phyloP scores from a whole-genome alignment of 306 rosid species.

The Cicer arietinum region DNA sequence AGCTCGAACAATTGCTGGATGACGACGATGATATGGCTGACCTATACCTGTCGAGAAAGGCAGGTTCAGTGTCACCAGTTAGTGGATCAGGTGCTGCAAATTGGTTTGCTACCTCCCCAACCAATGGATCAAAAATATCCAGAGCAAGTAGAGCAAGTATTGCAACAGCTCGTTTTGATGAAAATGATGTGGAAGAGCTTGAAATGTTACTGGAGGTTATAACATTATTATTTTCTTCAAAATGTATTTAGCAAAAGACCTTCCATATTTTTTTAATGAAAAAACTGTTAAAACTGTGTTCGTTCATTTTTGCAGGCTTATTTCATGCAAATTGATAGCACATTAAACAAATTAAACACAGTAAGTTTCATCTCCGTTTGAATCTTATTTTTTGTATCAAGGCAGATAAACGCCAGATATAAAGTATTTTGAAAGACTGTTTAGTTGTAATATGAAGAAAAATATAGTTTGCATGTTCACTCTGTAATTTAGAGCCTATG shows the following conservation, averaged over 20 bases:
- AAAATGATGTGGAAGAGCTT: constrained; percentile 89
- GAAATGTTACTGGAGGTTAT: constrained; percentile 94
- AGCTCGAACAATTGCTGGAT: constrained; percentile 90
- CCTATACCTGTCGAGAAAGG: constrained; percentile 90
- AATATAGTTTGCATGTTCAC: neutral
- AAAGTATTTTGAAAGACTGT: constrained; percentile 6
- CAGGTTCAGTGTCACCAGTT: constrained; percentile 70
- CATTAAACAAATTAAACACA: constrained; percentile 82
- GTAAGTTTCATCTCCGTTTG: constrained; percentile 47
- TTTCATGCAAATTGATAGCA: constrained; percentile 91
- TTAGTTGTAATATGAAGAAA: constrained; percentile 7
- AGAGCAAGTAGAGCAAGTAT: constrained; percentile 82
- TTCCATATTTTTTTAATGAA: constrained; percentile 26
- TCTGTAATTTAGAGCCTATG: neutral
- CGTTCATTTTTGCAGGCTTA: constrained; percentile 72
- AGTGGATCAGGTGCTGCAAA: constrained; percentile 68
- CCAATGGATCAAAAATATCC: constrained; percentile 77
- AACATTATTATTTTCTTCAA: constrained; percentile 18
- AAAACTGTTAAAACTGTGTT: constrained; percentile 22
- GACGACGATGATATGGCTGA: constrained; percentile 99
- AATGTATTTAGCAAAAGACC: neutral
- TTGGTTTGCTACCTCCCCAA: constrained; percentile 81
- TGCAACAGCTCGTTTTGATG: constrained; percentile 76
- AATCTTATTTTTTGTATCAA: neutral
- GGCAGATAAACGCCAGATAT: neutral